These are phyloP conservation scores for Polyporus arcularius DNA, from an alignment of 768 basidiomycete species.

Conservation along the genomic window DNA sequence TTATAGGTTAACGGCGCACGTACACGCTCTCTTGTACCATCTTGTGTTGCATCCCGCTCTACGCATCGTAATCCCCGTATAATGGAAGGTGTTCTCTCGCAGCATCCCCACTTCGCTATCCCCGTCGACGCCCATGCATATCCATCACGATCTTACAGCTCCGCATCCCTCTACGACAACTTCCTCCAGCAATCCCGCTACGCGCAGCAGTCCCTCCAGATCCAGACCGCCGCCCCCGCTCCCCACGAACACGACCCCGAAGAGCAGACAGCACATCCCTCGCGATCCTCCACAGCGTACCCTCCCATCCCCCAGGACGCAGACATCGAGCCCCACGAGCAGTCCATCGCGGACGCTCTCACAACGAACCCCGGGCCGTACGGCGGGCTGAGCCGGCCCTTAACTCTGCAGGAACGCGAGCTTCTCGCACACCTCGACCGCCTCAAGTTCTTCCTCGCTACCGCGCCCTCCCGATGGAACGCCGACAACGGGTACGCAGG, in stretches of 20 bases:
- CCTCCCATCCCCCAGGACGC: neutral
- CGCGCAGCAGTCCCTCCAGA: constrained; percentile 23
- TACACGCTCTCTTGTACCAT: constrained; percentile 7
- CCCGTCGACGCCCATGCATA: constrained; percentile 6
- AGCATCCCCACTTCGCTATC: constrained; percentile 9
- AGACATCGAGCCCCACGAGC: constrained; percentile 2
- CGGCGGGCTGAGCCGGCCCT: constrained; percentile 50
- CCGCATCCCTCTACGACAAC: neutral
- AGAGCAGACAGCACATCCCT: constrained; percentile 35
- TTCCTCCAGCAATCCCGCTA: constrained; percentile 5
- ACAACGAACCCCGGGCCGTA: constrained; percentile 16
- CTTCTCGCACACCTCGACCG: constrained; percentile 74
- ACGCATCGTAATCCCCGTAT: constrained; percentile 11
- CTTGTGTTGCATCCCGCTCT: neutral
- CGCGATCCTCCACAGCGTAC: constrained; percentile 17
- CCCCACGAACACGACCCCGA: constrained; percentile 29
- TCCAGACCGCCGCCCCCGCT: constrained; percentile 25
- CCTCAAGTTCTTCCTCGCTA: constrained; percentile 88
- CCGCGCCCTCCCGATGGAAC: constrained; percentile 79
- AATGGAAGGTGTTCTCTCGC: constrained; percentile 22
- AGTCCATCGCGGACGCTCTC: constrained; percentile 22
- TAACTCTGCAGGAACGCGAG: constrained; percentile 66
- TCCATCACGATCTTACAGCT: neutral
- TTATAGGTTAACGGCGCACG: constrained; percentile 10
- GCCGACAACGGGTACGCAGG: constrained; percentile 27